phyloP scores from a whole-genome alignment of 2,329 filamentous ascomycete genomes.

The Tolypocladium inflatum region DNA sequence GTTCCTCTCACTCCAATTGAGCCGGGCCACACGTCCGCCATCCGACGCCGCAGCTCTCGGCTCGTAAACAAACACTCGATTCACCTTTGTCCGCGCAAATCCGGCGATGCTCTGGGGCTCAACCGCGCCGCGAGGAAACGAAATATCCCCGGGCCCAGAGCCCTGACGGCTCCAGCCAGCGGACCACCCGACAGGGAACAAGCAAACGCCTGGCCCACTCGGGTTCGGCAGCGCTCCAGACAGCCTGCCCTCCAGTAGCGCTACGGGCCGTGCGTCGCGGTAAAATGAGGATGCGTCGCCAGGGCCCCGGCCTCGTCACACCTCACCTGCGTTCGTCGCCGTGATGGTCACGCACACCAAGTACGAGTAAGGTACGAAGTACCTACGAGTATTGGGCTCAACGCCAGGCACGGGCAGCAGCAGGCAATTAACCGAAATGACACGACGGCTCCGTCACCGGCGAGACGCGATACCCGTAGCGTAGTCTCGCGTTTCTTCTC shows the following conservation, averaged over 20 bases:
- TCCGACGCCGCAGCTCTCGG: no score
- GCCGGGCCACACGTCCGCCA: no score
- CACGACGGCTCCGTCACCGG: neutral
- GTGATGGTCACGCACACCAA: neutral
- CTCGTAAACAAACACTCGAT: no score
- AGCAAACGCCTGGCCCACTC: neutral
- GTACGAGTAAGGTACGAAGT: no score
- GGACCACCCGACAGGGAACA: neutral
- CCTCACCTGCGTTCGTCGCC: neutral
- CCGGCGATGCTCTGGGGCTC: neutral
- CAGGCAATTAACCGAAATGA: neutral
- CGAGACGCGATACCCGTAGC: neutral
- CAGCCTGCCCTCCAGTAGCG: no score
- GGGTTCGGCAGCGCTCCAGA: neutral
- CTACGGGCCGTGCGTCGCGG: neutral
- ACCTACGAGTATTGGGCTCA: no score
- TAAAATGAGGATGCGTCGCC: neutral
- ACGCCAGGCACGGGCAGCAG: neutral
- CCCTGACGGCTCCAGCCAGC: neutral
- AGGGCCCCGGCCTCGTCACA: neutral
- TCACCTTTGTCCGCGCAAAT: no score
- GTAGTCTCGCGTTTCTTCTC: no score
- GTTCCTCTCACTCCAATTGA: no score
- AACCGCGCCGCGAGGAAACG: neutral
- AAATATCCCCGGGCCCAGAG: neutral